Base-by-base conservation (phyloP, 2,329 filamentous ascomycete genomes). In the Neonectria ditissima region DNA sequence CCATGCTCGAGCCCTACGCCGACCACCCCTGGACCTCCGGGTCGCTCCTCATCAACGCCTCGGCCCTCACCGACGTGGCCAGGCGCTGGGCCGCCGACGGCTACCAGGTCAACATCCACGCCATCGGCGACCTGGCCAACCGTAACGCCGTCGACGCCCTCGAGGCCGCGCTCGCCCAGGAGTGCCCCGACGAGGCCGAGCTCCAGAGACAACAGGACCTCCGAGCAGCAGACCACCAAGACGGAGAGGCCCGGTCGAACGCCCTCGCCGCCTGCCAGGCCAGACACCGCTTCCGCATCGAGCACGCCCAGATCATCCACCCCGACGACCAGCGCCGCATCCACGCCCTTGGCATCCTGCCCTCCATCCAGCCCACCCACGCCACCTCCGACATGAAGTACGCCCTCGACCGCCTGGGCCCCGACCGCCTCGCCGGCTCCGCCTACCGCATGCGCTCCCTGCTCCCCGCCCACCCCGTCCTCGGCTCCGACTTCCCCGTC, bases 401-500 rank as follows among this genome's bases (percentile, higher is more conserved):
- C 70, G 90, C 89, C 9, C 83, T 87, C 65, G 77, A 76, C 41
- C 83, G 90, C 7, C 84, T 92, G 0, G 90, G 90, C 0, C 70
- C 73, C 10, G 76, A 82, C 24, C 85, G 90, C 22, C 86, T 86
- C 1, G 73, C 74, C 18, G 71, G 78, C 14, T 86, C 87, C 63
- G 90, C 89, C 1, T 92, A 92, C 75, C 83, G 89, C 22, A 91
- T 92, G 89, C 80, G 81, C 11, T 88, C 86, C 0, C 76, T 92
- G 2, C 81, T 90, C 2, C 80, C 84, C 24, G 73, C 84, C 13
- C 76, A 75, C 0, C 86, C 86, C 4, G 78, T 91, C 1, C 81
- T 92, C 1, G 90, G 90, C 2, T 91, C 88, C 52, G 90, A 92
- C 71, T 92, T 92, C 69, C 90, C 90, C 39, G 90, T 92, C 8